Evolutionary conservation across 805 yeast genomes (phyloP).

Genomic region (Nakazawaea molendinolei): DNA sequence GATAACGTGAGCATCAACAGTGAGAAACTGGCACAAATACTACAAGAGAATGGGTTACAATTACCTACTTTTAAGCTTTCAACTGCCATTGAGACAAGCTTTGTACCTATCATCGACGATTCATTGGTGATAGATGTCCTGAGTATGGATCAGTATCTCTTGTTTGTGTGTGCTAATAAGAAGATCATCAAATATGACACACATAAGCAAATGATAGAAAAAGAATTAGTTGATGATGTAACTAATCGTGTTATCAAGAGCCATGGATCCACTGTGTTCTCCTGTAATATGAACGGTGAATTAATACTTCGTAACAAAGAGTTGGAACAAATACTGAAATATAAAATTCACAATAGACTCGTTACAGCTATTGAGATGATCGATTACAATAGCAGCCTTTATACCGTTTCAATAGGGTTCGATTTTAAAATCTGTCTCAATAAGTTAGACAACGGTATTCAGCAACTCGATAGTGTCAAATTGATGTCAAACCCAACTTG

Average conservation of each 20-base stretch:
- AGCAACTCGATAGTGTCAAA: slow-evolving; percentile 23
- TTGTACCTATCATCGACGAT: neutral
- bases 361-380: slow-evolving; percentile 20
- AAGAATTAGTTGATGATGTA: slow-evolving; percentile 17
- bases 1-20: slow-evolving; percentile 9
- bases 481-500: slow-evolving; percentile 48
- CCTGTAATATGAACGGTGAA: slow-evolving; percentile 28
- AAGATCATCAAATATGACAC: slow-evolving; percentile 21
- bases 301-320: slow-evolving; percentile 12
- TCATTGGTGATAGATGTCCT: slow-evolving; percentile 19
- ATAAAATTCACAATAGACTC: slow-evolving; percentile 24
- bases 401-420: slow-evolving; percentile 53
- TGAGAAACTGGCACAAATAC: no score
- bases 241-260: slow-evolving; percentile 17
- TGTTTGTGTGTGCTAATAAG: slow-evolving; percentile 23
- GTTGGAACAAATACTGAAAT: slow-evolving; percentile 11
- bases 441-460: slow-evolving; percentile 18
- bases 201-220: slow-evolving; percentile 10
- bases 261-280: slow-evolving; percentile 18
- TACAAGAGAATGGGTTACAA: no score
- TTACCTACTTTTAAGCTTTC: slow-evolving; percentile 22
- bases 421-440: slow-evolving; percentile 40
- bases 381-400: slow-evolving; percentile 18
- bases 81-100: slow-evolving; percentile 14
- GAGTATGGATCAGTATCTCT: slow-evolving; percentile 12